phyloP scores from a whole-genome alignment of 2,329 filamentous ascomycete species.

The Paramyrothecium sp. region DNA sequence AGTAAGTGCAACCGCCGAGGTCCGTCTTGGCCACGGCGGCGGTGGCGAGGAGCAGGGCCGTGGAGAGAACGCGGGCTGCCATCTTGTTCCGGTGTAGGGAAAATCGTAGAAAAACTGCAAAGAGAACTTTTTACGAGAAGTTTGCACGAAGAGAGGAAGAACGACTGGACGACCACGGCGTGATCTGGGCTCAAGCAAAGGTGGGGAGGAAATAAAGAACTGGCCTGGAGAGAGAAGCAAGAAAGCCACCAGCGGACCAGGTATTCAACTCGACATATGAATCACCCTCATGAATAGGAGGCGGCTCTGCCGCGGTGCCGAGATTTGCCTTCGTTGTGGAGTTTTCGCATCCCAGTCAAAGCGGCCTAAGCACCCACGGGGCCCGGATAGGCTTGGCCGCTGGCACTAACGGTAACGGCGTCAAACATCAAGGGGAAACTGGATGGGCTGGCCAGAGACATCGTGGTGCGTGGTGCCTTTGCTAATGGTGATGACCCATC shows the following conservation, averaged over 20 bases:
- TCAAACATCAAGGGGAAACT: no score
- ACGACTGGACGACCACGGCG: neutral
- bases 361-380: no score
- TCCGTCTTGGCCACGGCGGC: slow-evolving; percentile 42
- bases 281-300: neutral
- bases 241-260: neutral
- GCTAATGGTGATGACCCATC: no score
- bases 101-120: no score
- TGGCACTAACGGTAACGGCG: no score
- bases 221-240: neutral
- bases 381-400: no score
- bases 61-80: slow-evolving; percentile 20
- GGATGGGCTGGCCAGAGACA: no score
- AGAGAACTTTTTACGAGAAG: neutral
- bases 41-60: slow-evolving; percentile 26
- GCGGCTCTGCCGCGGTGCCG: neutral
- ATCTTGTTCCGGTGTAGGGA: slow-evolving; percentile 14
- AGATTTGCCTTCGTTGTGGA: no score
- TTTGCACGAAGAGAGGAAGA: neutral
- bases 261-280: neutral
- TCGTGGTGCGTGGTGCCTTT: no score
- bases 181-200: neutral
- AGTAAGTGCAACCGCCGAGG: slow-evolving; percentile 42
- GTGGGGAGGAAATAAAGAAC: neutral
- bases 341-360: no score